Percentiles rank a stretch among this genome's conserved stretches.
Evolutionary conservation across 164 flowering plant genomes (phyloP).

Genomic region (Akebia trifoliata): DNA sequence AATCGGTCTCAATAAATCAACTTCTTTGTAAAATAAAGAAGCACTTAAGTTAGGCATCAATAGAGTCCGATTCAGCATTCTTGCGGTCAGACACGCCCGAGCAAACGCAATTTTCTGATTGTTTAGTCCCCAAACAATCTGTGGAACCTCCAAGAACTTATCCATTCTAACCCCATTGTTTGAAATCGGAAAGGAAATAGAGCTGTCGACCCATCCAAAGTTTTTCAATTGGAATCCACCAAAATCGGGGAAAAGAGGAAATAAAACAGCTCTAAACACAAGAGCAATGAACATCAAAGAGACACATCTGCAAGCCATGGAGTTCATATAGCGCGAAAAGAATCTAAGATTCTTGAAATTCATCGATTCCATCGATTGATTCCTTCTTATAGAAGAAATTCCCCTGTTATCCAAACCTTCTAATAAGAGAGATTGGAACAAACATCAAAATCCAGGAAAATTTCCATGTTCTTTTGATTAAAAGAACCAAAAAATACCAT

Average conservation of each 20-base stretch:
- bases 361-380: slow-evolving; percentile 29
- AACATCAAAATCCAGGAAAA: too few relatives aligned
- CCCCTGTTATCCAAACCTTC: too few relatives aligned
- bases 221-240: slow-evolving; percentile 18
- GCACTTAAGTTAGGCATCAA: slow-evolving; percentile 94
- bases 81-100: slow-evolving; percentile 83
- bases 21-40: slow-evolving; percentile 88
- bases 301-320: slow-evolving; percentile 47
- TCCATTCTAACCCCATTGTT: slow-evolving; percentile 32
- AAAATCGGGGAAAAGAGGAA: slow-evolving; percentile 29
- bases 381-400: neutral
- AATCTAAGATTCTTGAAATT: slow-evolving; percentile 35
- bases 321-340: slow-evolving; percentile 23
- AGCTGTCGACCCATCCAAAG: slow-evolving; percentile 4
- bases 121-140: slow-evolving; percentile 95
- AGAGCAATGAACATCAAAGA: slow-evolving; percentile 37
- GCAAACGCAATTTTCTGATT: slow-evolving; percentile 96
- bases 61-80: slow-evolving; percentile 72
- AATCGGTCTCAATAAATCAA: slow-evolving; percentile 69
- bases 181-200: slow-evolving; percentile 11
- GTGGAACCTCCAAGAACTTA: slow-evolving; percentile 88
- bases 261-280: slow-evolving; percentile 32
- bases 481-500: too few relatives aligned
- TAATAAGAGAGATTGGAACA: too few relatives aligned
- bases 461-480: too few relatives aligned